Percentiles rank a stretch among this genome's conserved stretches.
Evolutionary conservation across 75 land plant species (phyloP).

Genomic region (Cryptomeria japonica): DNA sequence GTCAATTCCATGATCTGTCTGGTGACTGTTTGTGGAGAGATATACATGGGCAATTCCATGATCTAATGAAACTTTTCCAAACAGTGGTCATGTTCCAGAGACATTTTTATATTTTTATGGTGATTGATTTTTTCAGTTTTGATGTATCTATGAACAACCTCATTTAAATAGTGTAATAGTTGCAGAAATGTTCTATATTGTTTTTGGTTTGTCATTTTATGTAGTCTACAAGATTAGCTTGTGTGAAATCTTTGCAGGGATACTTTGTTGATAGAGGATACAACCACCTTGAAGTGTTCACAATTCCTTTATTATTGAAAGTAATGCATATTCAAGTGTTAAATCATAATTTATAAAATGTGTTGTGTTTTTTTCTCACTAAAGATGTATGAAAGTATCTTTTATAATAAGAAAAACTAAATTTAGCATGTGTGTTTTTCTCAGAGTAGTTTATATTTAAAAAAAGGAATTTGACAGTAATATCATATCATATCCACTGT

Average conservation of each 20-base stretch:
- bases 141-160: background rate
- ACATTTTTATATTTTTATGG: constrained; percentile 99
- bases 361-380: background rate
- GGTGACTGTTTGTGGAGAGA: constrained; percentile 99
- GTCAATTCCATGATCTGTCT: too few relatives aligned
- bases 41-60: constrained; percentile 98
- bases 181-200: background rate
- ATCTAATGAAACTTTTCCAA: constrained; percentile 97
- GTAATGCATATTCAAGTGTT: background rate
- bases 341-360: background rate
- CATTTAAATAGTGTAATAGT: background rate
- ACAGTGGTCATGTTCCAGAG: constrained; percentile 95
- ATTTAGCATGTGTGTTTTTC: background rate
- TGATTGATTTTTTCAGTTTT: constrained; percentile 10
- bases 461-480: background rate
- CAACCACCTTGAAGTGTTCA: constrained; percentile 96
- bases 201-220: background rate
- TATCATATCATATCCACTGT: background rate
- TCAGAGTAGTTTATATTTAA: background rate
- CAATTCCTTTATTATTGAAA: constrained; percentile 47
- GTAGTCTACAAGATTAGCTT: background rate
- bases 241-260: constrained; percentile 58
- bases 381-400: background rate
- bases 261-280: constrained; percentile 99
- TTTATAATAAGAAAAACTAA: background rate